Conservation (phyloP, 139 green algal species). For the Picochlorum sp. region DNA sequence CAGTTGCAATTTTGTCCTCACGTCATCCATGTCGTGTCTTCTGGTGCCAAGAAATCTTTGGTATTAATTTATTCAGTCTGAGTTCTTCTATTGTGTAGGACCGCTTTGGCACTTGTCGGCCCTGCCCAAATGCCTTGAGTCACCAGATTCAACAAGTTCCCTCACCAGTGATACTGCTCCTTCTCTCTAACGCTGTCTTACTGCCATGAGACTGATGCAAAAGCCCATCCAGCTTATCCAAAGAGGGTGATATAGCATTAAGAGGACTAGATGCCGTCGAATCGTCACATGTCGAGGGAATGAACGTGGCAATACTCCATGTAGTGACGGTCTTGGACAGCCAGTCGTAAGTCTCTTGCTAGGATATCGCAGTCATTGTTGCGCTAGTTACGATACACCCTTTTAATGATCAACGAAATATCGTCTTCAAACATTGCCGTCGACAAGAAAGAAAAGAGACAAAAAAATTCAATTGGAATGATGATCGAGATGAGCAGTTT, state of each 20-base stretch:
- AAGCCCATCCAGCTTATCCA: background rate
- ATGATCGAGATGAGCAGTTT: too few relatives aligned
- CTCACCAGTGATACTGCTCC: conserved; percentile 22
- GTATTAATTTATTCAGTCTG: conserved; percentile 80
- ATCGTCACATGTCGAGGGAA: too few relatives aligned
- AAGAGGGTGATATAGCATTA: background rate
- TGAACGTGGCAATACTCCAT: too few relatives aligned
- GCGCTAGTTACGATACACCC: too few relatives aligned
- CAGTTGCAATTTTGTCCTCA: conserved; percentile 46
- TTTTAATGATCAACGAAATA: too few relatives aligned
- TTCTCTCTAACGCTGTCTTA: background rate
- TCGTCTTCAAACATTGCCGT: too few relatives aligned
- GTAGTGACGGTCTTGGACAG: too few relatives aligned
- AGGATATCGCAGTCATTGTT: too few relatives aligned
- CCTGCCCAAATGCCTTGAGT: conserved; percentile 31
- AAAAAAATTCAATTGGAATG: too few relatives aligned
- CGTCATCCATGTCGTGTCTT: conserved; percentile 59
- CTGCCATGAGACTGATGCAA: background rate
- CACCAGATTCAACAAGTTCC: conserved; percentile 25
- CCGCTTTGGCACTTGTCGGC: conserved; percentile 52
- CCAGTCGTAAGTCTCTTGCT: too few relatives aligned
- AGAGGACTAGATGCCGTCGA: too few relatives aligned
- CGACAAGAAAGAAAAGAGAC: too few relatives aligned
- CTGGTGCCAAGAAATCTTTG: conserved; percentile 61
- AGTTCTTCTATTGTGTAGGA: conserved; percentile 78